Conservation (phyloP, 2,329 filamentous ascomycete species). For the Hymenoscyphus repandus region DNA sequence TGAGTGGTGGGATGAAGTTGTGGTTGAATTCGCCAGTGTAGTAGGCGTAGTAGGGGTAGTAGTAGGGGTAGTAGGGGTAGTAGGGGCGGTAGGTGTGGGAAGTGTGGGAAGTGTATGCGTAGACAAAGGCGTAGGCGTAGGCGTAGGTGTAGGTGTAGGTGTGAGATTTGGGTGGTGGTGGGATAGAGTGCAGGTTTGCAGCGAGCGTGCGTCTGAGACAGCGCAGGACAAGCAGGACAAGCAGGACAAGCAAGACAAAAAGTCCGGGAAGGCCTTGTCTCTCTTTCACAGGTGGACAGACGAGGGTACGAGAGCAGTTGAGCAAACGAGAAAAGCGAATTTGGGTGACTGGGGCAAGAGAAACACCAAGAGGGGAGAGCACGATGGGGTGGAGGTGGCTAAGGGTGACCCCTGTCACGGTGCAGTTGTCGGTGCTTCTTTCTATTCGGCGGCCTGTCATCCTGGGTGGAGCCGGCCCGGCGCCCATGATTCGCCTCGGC, state of each 20-base stretch:
- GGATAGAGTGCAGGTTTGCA: not conserved
- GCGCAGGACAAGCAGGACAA: not conserved
- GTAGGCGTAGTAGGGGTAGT: too few species aligned
- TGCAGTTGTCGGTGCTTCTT: constrained; percentile 1
- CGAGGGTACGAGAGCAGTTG: too few species aligned
- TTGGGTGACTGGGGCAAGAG: too few species aligned
- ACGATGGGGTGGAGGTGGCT: too few species aligned
- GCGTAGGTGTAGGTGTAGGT: not conserved
- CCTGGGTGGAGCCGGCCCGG: constrained; percentile 4
- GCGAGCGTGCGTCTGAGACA: not conserved
- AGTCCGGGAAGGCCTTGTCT: too few species aligned
- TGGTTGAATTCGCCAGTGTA: not conserved
- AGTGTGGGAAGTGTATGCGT: too few species aligned
- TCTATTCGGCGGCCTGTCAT: not conserved
- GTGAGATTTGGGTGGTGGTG: not conserved
- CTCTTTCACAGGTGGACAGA: too few species aligned
- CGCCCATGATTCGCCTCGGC: constrained; percentile 11
- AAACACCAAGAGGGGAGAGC: too few species aligned
- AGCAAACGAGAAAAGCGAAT: too few species aligned
- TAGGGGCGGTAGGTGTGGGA: not conserved
- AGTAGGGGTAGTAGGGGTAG: not conserved
- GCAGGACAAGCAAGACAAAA: not conserved
- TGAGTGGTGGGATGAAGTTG: not conserved
- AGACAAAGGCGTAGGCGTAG: not conserved
- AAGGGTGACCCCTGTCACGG: not conserved